Percentiles rank a stretch among this genome's conserved stretches.
phyloP scores from a whole-genome alignment of 148 eudicot species.

The Chenopodium berlandieri region DNA sequence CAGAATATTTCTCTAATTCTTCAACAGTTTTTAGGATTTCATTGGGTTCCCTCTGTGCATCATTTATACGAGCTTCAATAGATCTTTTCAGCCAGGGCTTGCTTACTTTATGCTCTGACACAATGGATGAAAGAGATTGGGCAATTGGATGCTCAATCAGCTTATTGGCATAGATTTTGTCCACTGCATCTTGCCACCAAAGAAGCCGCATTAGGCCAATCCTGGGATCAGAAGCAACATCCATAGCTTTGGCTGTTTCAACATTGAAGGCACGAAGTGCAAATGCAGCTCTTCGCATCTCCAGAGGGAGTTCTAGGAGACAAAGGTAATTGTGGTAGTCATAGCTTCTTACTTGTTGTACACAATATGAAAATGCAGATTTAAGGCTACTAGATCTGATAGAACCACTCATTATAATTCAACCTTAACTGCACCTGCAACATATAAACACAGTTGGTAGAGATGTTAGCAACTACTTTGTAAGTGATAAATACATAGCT shows the following conservation, averaged over 20 bases:
- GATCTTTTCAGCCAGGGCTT: slow-evolving; percentile 83
- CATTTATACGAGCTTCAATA: slow-evolving; percentile 78
- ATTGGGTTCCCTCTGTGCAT: slow-evolving; percentile 66
- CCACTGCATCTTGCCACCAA: slow-evolving; percentile 93
- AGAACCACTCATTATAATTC: slow-evolving; percentile 52
- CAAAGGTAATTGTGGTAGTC: slow-evolving; percentile 95
- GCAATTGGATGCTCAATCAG: slow-evolving; percentile 89
- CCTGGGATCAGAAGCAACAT: slow-evolving; percentile 90
- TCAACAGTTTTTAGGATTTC: slow-evolving; percentile 53
- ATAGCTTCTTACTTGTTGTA: slow-evolving; percentile 84
- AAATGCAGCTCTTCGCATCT: slow-evolving; percentile 85
- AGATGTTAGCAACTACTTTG: background rate
- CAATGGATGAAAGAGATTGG: slow-evolving; percentile 64
- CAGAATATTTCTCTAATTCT: slow-evolving; percentile 74
- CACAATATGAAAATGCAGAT: slow-evolving; percentile 85
- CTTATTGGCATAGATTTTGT: slow-evolving; percentile 66
- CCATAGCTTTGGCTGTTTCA: slow-evolving; percentile 94
- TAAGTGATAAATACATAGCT: background rate
- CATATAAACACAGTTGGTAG: background rate
- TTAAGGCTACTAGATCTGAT: slow-evolving; percentile 50
- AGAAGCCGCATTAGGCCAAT: slow-evolving; percentile 93
- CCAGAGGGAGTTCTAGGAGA: slow-evolving; percentile 85
- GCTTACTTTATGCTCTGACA: slow-evolving; percentile 62
- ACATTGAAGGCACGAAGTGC: slow-evolving; percentile 96
- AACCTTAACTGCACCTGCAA: slow-evolving; percentile 24